Base-by-base conservation (phyloP, 2,329 filamentous ascomycete species). In the Pseudocercospora cruenta region DNA sequence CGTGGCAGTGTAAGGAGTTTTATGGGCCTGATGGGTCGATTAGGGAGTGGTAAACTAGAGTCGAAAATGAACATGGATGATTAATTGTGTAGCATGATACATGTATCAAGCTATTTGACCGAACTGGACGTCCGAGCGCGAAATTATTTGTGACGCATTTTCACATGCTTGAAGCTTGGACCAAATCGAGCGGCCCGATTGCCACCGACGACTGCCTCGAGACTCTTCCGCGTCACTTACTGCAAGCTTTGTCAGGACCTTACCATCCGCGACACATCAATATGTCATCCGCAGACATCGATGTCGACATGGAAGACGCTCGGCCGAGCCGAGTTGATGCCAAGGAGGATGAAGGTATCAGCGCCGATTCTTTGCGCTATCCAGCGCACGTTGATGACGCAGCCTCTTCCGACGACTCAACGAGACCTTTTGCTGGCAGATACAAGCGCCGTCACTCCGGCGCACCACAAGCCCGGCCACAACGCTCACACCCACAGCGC, bases 1-100 rank as follows among this genome's bases (percentile, higher is more conserved):
- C 90, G 1, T 93, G 91, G 91, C 80, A 85, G 47, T 84, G 82
- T 60, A 88, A 89, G 22, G 88, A 86, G 3, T 92, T 92, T 71
- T 85, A 86, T 70, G 90, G 90, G 0, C 87, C 87, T 0, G 90
- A 89, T 68, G 88, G 88, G 0, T 84, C 86, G 64, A 82, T 91
- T 59, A 80, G 89, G 58, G 90, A 92, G 76, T 92, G 90, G 90
- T 92, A 70, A 66, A 2, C 19, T 19, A 26, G 55, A 53, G 1
- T n/a, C 21, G 8, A 9, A 26, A 22, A 26, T 24, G 47, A 14
- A 24, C 10, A 14, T 26, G 21, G n/a, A 53, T 22, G 19, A 6
- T 14, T 26, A 7, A 12, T 26, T 26, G 33, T 36, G 33, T 16
- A 36, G 33, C 4, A 1, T 36, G 12, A 36, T 36, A 36, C 33